Conservation (phyloP, 2,329 filamentous ascomycete genomes). For the Cadophora luteo-olivacea region DNA sequence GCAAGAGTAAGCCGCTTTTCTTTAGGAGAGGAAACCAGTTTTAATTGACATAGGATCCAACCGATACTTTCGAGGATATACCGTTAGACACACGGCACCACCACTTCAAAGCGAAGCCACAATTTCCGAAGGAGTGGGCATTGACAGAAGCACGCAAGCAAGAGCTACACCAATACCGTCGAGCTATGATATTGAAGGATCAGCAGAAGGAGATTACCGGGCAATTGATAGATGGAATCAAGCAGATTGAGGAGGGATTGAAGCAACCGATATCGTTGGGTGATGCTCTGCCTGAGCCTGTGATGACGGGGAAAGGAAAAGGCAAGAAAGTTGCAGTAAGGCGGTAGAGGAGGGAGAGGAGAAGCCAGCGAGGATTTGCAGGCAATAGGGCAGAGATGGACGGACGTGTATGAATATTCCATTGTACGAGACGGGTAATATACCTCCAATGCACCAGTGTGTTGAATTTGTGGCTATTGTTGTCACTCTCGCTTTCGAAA, state of each 20-base stretch:
- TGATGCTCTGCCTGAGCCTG: constrained; percentile 40
- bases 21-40: background rate
- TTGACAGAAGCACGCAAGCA: constrained; percentile 73
- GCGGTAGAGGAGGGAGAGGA: constrained; percentile 26
- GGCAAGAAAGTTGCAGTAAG: constrained; percentile 39
- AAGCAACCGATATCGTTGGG: constrained; percentile 20
- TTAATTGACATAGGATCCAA: constrained; percentile 60
- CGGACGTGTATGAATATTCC: constrained; percentile 13
- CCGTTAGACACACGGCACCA: constrained; percentile 90
- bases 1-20: constrained; percentile 62
- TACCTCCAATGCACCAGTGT: constrained; percentile 12
- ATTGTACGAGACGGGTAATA: constrained; percentile 11
- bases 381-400: background rate
- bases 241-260: constrained; percentile 53
- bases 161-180: constrained; percentile 68
- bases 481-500: background rate
- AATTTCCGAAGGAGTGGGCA: constrained; percentile 84
- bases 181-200: constrained; percentile 60
- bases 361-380: background rate
- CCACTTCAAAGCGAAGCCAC: constrained; percentile 67
- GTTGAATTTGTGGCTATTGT: background rate
- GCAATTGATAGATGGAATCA: constrained; percentile 62
- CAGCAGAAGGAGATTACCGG: constrained; percentile 59
- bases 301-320: constrained; percentile 31
- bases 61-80: constrained; percentile 85